Evolutionary conservation across 768 basidiomycete species (phyloP).

Genomic region (Termitomyces sp.): DNA sequence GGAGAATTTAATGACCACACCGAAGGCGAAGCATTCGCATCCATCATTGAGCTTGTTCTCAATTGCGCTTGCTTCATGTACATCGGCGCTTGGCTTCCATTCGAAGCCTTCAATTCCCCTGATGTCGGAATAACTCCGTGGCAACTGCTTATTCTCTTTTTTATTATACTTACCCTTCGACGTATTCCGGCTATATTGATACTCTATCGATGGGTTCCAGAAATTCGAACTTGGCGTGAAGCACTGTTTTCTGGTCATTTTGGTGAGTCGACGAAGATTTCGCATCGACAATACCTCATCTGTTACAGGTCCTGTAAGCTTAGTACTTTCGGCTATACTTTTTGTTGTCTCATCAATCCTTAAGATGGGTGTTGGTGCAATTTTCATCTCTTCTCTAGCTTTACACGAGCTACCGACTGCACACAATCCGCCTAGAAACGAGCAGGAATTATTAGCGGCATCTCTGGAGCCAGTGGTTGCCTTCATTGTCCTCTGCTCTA

Average conservation of each 20-base stretch:
- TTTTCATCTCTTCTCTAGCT: constrained; percentile 84
- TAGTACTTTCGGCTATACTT: not conserved
- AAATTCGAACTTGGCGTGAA: constrained; percentile 80
- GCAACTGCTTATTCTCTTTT: constrained; percentile 64
- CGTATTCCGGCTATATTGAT: constrained; percentile 77
- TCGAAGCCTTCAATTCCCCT: constrained; percentile 50
- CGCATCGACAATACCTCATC: not conserved
- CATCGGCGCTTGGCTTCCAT: constrained; percentile 86
- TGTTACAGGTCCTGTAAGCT: constrained; percentile 49
- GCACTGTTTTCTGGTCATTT: constrained; percentile 93
- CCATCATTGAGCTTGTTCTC: constrained; percentile 85
- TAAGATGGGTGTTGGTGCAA: constrained; percentile 88
- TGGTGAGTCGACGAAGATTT: constrained; percentile 36
- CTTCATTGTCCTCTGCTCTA: constrained; percentile 85
- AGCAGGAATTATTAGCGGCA: constrained; percentile 71
- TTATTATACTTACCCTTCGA: constrained; percentile 69
- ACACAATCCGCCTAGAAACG: constrained; percentile 55
- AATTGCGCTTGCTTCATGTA: constrained; percentile 82
- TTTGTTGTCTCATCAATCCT: not conserved
- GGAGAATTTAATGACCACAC: constrained; percentile 77
- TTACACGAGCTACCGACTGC: constrained; percentile 57
- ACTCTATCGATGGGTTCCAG: constrained; percentile 83
- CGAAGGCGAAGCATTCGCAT: constrained; percentile 84
- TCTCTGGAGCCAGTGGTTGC: constrained; percentile 80
- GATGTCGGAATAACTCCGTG: constrained; percentile 64